phyloP scores from a whole-genome alignment of 345 rosid genomes.

The Litchi chinensis region DNA sequence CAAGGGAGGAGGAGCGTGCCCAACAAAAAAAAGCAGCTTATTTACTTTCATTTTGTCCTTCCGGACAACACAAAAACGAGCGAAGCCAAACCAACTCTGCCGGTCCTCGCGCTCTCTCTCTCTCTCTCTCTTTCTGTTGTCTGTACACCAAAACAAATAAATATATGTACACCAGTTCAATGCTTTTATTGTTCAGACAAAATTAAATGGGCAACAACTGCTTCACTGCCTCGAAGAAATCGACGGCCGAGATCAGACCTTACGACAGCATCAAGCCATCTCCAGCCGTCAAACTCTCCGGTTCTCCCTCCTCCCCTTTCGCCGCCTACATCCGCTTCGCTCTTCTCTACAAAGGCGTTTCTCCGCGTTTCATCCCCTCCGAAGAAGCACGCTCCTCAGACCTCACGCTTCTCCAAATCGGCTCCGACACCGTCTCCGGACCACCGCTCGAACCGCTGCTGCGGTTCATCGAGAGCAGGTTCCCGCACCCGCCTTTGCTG shows the following conservation, averaged over 20 bases:
- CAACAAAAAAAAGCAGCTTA: too few species aligned
- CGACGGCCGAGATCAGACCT: constrained; percentile 57
- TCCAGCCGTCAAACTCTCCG: constrained; percentile 37
- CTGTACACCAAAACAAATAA: too few species aligned
- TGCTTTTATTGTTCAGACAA: neutral
- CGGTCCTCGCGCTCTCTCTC: too few species aligned
- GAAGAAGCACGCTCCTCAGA: neutral
- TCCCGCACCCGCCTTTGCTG: constrained; percentile 52
- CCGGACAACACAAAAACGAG: too few species aligned
- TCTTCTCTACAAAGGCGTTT: constrained; percentile 48
- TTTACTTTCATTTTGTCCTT: too few species aligned
- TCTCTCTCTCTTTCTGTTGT: too few species aligned
- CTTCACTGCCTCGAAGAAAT: constrained; percentile 31
- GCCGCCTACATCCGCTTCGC: constrained; percentile 58
- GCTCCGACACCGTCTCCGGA: constrained; percentile 51
- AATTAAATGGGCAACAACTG: constrained; percentile 63
- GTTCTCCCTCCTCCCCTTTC: constrained; percentile 36
- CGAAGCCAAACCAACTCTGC: too few species aligned
- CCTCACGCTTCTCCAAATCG: constrained; percentile 38
- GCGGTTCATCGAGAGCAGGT: constrained; percentile 50
- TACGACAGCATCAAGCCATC: constrained; percentile 35
- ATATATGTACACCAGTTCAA: too few species aligned
- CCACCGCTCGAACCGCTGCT: constrained; percentile 45
- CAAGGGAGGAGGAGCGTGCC: too few species aligned
- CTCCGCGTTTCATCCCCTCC: constrained; percentile 45